Evolutionary conservation across 1,284 basidiomycete genomes (phyloP).

Genomic region (Sphaerobolus stellatus): DNA sequence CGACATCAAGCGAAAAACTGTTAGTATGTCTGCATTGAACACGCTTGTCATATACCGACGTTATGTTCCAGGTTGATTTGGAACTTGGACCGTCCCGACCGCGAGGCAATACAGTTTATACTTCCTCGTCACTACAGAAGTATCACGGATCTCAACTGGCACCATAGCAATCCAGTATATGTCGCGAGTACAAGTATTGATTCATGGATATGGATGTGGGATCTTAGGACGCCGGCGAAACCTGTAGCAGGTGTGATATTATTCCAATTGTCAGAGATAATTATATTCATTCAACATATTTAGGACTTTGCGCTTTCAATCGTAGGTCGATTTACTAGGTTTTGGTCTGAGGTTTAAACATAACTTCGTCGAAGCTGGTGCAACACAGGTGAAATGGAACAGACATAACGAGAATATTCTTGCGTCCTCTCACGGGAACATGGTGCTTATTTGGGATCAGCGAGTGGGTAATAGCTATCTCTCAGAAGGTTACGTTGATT

Average conservation of each 20-base stretch:
- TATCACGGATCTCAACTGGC: conserved; percentile 97
- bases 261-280: neutral
- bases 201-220: conserved; percentile 88
- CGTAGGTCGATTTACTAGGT: conserved; percentile 42
- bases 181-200: conserved; percentile 79
- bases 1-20: conserved; percentile 94
- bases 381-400: conserved; percentile 97
- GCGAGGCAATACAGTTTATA: conserved; percentile 75
- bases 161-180: conserved; percentile 75
- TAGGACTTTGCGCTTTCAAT: conserved; percentile 74
- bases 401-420: conserved; percentile 80
- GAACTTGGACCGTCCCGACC: conserved; percentile 79
- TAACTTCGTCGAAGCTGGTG: conserved; percentile 52
- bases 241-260: conserved; percentile 59
- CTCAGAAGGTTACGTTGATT: neutral
- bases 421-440: conserved; percentile 83
- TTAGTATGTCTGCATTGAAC: conserved; percentile 33
- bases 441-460: conserved; percentile 86
- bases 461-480: conserved; percentile 47
- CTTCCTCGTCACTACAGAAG: conserved; percentile 87
- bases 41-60: conserved; percentile 3
- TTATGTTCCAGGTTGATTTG: conserved; percentile 70
- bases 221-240: conserved; percentile 63
- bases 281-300: neutral
- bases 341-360: no score